Base-by-base conservation (phyloP, 495 filamentous ascomycete genomes). In the Parathielavia appendiculata region DNA sequence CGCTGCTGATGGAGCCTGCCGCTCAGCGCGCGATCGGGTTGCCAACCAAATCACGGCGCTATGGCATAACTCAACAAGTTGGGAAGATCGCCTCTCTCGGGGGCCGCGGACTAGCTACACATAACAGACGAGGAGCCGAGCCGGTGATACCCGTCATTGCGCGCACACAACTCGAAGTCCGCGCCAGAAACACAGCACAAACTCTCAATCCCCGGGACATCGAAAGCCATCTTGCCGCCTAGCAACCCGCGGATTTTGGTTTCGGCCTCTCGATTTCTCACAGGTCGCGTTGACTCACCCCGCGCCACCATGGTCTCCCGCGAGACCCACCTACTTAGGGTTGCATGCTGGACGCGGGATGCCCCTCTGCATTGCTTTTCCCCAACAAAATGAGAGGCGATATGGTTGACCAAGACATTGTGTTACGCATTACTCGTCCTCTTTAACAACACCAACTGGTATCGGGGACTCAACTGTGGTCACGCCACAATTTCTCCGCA, bases 341-440 rank as follows among this genome's bases (percentile, higher is more conserved):
- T 41, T 52, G 48, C 48, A 53, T 50, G 45, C 43, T 39, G 11
- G 30, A 53, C 56, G 56, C 40, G 49, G 49, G 49, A 46, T 51
- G 41, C 14, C 30, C 35, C 41, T 35, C 45, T 32, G 34, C 36
- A 32, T 50, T 17, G 30, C 44, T 17, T 8, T 40, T 50, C 41
- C 45, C 17, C 56, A 52, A 58, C 56, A 58, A 58, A 58, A 46
- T 46, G n/a, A 13, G 20, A 46, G 56, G 32, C 44, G 13, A 46
- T 12, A 30, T 11, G 56, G 34, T 23, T 5, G 22, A 12, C n/a
- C 6, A 5, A 22, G n/a, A 13, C 36, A n/a, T 45, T 30, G 14
- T 45, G 16, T 19, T 35, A 14, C 20, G 6, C 32, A 26, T 22
- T 38, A 10, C 8, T 1, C 19, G 16, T 54, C 20, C 11, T 26